Conservation (phyloP, 257 asterid genomes). For the Salvia rosmarinus region DNA sequence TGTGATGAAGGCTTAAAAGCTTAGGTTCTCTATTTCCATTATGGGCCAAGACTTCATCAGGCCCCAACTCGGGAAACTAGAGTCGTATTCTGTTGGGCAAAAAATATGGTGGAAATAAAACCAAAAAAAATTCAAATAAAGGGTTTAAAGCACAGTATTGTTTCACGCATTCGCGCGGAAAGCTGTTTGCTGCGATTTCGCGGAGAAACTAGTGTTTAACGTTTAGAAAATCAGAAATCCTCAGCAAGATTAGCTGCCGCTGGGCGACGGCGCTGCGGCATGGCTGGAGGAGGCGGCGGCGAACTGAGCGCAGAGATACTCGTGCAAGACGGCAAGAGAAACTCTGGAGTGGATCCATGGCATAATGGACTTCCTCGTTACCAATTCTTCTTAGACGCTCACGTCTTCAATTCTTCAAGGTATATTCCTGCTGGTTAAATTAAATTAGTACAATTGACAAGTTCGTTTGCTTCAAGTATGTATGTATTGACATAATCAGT, state of each 20-base stretch:
- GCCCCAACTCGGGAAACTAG: neutral
- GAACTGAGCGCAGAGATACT: slow-evolving; percentile 42
- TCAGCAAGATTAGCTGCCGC: neutral
- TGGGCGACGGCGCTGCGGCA: slow-evolving; percentile 26
- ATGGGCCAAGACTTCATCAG: neutral
- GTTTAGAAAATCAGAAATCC: neutral
- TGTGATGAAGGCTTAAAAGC: neutral
- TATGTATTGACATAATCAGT: slow-evolving; percentile 2
- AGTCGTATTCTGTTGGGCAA: neutral
- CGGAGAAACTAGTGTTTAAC: neutral
- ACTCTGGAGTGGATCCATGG: slow-evolving; percentile 82
- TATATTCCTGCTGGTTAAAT: neutral
- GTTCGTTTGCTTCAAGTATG: slow-evolving; percentile 15
- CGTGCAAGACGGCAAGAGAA: slow-evolving; percentile 65
- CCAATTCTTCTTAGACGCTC: slow-evolving; percentile 71
- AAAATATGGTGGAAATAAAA: neutral
- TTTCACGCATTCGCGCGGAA: neutral
- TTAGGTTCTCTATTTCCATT: neutral
- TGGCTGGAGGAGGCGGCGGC: slow-evolving; percentile 37
- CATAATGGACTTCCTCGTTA: slow-evolving; percentile 62
- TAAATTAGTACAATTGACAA: neutral
- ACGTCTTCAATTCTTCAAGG: slow-evolving; percentile 82
- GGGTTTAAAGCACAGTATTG: no score
- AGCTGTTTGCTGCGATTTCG: neutral
- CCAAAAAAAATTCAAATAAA: no score